Evolutionary conservation across 2,329 filamentous ascomycete species (phyloP), one percentile per base, ranked within the genome.

Genomic region (Zymoseptoria passerinii): DNA sequence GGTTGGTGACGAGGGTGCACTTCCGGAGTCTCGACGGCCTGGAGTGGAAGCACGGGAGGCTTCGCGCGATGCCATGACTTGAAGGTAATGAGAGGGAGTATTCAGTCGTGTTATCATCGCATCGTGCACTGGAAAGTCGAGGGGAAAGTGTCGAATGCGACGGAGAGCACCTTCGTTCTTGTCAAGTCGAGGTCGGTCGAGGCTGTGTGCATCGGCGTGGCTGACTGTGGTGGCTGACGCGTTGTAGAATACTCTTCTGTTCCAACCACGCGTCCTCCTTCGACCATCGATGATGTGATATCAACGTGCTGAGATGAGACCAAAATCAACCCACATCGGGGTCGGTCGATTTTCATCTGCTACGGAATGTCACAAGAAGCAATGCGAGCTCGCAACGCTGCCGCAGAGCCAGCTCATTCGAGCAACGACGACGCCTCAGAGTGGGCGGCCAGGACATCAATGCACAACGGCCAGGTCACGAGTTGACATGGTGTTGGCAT

Each of bases 1-100:
- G 44, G 59, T 57, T 23, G 63, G 63, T 54, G 64, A 64, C 54
- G 54, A 61, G 35, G 64, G 60, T 44, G 61, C 64, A 58, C 62
- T 65, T 59, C 64, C 61, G 27, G 61, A 63, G 48, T 61, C 58
- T 55, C 56, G 56, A 19, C 62, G 62, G 35, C 35, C 35, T 44
- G 35, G 35, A n/a, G 35, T 16, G 1, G 35, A 44, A 16, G 35
- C 10, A 16, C 35, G 35, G 16, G 35, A 44, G 35, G 35, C 35
- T 44, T 44, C 35, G 35, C 35, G 35, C 35, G 35, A 44, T 16
- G 35, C 13, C 35, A 44, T 44, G 35, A 7, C 35, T 4, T 44
- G 35, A 16, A 44, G 35, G 16, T n/a, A 16, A 16, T n/a, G 16
- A 7, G 1, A 4, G 9, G 4, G 4, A 44, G 13, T 4, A n/a